Evolutionary conservation across 1,284 basidiomycete genomes (phyloP).

Genomic region (Exsudoporus floridanus): DNA sequence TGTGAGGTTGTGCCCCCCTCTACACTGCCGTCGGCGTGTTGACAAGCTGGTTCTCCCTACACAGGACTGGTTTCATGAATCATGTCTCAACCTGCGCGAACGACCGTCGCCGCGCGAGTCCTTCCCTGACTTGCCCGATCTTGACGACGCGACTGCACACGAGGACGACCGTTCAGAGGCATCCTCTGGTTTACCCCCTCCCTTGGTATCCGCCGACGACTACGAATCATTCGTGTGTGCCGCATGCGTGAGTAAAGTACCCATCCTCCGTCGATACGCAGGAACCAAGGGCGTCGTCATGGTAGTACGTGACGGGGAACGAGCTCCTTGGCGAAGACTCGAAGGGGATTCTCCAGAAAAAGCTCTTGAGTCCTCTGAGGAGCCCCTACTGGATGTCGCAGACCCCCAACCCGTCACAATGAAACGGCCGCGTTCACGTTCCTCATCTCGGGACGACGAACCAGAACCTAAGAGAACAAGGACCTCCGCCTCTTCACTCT

Average conservation of each 20-base stretch:
- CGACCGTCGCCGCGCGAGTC: constrained; percentile 49
- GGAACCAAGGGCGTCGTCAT: constrained; percentile 64
- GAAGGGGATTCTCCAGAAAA: constrained; percentile 21
- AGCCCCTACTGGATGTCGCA: constrained; percentile 29
- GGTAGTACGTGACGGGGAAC: constrained; percentile 51
- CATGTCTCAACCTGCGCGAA: constrained; percentile 74
- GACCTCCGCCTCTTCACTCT: constrained; percentile 34
- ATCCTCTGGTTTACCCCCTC: constrained; percentile 62
- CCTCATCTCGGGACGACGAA: constrained; percentile 31
- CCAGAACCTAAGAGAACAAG: constrained; percentile 53
- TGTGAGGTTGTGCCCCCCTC: constrained; percentile 61
- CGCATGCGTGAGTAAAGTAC: constrained; percentile 55
- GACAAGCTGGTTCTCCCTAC: constrained; percentile 4
- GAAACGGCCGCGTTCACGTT: constrained; percentile 52
- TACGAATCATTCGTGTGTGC: constrained; percentile 75
- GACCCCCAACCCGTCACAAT: constrained; percentile 31
- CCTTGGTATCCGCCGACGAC: constrained; percentile 59
- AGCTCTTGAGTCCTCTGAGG: constrained; percentile 5
- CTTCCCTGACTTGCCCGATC: constrained; percentile 39
- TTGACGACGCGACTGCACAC: constrained; percentile 17
- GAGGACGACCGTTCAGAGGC: constrained; percentile 58
- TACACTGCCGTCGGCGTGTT: background rate
- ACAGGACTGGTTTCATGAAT: constrained; percentile 86
- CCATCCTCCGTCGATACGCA: constrained; percentile 56
- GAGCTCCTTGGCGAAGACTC: constrained; percentile 52